A percentile compares a stretch with the other conserved stretches of the same genome.
These are phyloP conservation scores for Parsonsia alboflavescens DNA, from an alignment of 257 asterid species.

Conservation along the genomic window DNA sequence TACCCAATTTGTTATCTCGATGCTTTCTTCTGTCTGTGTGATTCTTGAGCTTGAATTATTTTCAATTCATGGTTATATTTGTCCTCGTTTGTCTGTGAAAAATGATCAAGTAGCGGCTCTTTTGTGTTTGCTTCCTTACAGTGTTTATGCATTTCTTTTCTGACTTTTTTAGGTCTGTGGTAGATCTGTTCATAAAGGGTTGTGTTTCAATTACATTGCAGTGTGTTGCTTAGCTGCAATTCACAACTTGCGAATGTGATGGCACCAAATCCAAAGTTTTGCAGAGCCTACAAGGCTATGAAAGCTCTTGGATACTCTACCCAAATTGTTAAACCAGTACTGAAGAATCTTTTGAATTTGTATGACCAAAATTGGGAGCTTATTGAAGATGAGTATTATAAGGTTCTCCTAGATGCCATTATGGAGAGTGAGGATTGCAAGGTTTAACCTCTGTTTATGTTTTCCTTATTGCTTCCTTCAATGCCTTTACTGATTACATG, in stretches of 20 bases:
- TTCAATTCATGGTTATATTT: not conserved
- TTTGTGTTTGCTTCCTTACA: not conserved
- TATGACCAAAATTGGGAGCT: constrained; percentile 6
- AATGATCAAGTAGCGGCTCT: not conserved
- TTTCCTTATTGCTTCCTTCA: not conserved
- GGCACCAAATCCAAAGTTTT: not conserved
- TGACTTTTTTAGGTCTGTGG: not conserved
- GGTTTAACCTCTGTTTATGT: constrained; percentile 2
- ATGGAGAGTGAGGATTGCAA: not conserved
- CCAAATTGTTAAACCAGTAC: not conserved
- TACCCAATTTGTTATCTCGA: not conserved
- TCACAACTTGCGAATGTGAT: not conserved
- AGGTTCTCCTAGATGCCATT: constrained; percentile 3
- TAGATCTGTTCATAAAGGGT: not conserved
- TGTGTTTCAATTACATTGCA: constrained; percentile 1
- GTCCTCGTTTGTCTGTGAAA: not conserved
- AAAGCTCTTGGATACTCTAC: constrained; percentile 2
- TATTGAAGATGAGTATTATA: not conserved
- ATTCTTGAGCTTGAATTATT: not conserved
- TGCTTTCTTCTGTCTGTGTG: not conserved
- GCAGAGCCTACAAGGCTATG: constrained; percentile 2
- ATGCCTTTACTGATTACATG: not conserved
- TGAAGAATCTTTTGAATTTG: not conserved
- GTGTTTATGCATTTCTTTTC: not conserved
- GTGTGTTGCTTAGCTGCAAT: not conserved